phyloP scores from a whole-genome alignment of 768 basidiomycete species.

The Phanerochaete carnosa region DNA sequence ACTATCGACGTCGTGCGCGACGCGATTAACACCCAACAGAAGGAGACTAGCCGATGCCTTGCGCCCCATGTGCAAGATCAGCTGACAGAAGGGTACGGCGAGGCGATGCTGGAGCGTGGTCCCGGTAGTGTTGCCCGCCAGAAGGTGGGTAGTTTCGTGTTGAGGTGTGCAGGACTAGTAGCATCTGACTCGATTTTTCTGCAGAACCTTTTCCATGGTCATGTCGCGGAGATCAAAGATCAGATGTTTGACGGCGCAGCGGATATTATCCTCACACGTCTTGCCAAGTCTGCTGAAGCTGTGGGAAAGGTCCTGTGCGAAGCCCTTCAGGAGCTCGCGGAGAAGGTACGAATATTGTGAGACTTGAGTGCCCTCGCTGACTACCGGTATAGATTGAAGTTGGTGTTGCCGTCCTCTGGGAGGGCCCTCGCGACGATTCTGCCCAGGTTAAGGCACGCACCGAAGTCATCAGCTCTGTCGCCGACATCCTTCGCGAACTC shows the following conservation, averaged over 20 bases:
- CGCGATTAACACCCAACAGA: conserved; percentile 51
- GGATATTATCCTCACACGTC: conserved; percentile 44
- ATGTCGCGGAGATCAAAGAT: conserved; percentile 40
- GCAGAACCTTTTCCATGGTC: conserved; percentile 47
- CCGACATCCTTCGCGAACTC: conserved; percentile 40
- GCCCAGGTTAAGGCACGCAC: conserved; percentile 38
- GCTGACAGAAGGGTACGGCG: conserved; percentile 48
- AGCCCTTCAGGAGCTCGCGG: conserved; percentile 46
- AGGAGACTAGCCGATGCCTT: conserved; percentile 55
- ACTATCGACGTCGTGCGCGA: conserved; percentile 46
- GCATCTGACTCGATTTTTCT: neutral
- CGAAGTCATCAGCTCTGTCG: conserved; percentile 36
- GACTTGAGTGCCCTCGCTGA: neutral
- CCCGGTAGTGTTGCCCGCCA: conserved; percentile 56
- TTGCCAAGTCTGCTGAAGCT: conserved; percentile 44
- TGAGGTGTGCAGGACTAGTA: no score
- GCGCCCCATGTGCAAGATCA: conserved; percentile 53
- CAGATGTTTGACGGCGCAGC: conserved; percentile 52
- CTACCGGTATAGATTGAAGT: conserved; percentile 41
- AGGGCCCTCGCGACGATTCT: conserved; percentile 47
- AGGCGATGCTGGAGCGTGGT: conserved; percentile 52
- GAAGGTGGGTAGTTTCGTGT: conserved; percentile 36
- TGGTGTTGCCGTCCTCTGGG: conserved; percentile 58
- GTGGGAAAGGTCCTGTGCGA: conserved; percentile 47
- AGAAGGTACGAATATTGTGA: conserved; percentile 40